Evolutionary conservation across 108 stramenopile genomes (phyloP).

Genomic region (Cyclotella cryptica): DNA sequence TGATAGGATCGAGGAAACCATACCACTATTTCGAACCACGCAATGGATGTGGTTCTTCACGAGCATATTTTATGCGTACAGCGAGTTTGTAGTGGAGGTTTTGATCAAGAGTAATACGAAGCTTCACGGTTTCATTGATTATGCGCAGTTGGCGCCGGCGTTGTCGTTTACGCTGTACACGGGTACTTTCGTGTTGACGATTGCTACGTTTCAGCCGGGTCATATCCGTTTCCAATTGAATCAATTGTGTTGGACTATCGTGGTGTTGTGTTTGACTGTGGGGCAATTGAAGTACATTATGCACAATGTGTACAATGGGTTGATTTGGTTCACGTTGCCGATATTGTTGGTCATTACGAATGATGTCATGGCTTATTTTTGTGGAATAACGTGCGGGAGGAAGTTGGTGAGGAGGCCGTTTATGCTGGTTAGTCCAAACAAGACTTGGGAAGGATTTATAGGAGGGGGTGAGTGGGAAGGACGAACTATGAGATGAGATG

Average conservation of each 20-base stretch:
- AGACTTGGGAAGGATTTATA: conserved; percentile 98
- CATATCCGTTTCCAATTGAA: conserved; percentile 96
- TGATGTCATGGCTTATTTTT: conserved; percentile 96
- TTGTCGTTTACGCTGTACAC: conserved; percentile 83
- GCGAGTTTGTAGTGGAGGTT: conserved; percentile 73
- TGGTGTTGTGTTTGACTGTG: conserved; percentile 92
- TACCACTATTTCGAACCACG: conserved; percentile 96
- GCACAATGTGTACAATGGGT: conserved; percentile 97
- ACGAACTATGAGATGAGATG: too few species aligned
- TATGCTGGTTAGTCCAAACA: conserved; percentile 91
- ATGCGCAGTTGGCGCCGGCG: conserved; percentile 67
- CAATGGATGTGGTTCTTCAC: conserved; percentile 98
- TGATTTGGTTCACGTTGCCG: conserved; percentile 98
- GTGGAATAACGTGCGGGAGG: conserved; percentile 92
- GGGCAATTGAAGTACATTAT: conserved; percentile 95
- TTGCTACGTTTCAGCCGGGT: conserved; percentile 90
- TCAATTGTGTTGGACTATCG: conserved; percentile 97
- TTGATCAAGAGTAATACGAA: conserved; percentile 70
- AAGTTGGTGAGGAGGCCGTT: conserved; percentile 93
- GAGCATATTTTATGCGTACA: conserved; percentile 92
- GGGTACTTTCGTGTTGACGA: conserved; percentile 90
- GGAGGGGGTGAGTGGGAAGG: conserved; percentile 63
- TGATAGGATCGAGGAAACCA: conserved; percentile 79
- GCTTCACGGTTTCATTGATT: conserved; percentile 65
- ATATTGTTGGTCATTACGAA: conserved; percentile 94